Percentiles rank a stretch among this genome's conserved stretches.
Conservation (phyloP, 1,284 basidiomycete genomes). For the Peniophora sp. region DNA sequence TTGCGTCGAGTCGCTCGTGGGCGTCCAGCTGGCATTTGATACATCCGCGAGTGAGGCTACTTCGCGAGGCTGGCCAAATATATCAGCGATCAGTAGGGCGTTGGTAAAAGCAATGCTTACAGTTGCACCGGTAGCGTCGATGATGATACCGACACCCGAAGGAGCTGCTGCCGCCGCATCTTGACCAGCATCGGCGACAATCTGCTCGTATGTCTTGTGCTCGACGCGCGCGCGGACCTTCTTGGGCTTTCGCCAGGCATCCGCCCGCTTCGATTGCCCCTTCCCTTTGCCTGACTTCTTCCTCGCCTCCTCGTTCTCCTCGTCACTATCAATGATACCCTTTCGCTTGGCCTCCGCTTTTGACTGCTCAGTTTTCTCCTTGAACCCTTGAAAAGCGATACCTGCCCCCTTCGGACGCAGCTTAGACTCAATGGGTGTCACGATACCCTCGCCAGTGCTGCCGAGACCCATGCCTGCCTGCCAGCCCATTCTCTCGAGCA, state of each 20-base stretch:
- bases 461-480: slow-evolving; percentile 80
- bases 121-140: slow-evolving; percentile 90
- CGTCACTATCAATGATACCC: slow-evolving; percentile 71
- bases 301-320: slow-evolving; percentile 53
- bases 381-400: slow-evolving; percentile 82
- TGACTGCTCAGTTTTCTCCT: slow-evolving; percentile 82
- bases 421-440: slow-evolving; percentile 82
- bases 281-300: slow-evolving; percentile 33
- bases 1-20: slow-evolving; percentile 75
- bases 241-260: slow-evolving; percentile 77
- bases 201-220: slow-evolving; percentile 94
- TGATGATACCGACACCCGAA: slow-evolving; percentile 73
- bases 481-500: slow-evolving; percentile 97
- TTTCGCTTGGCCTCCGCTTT: slow-evolving; percentile 74
- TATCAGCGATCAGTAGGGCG: slow-evolving; percentile 4
- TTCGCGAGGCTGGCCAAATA: slow-evolving; percentile 58
- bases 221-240: slow-evolving; percentile 80
- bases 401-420: slow-evolving; percentile 79
- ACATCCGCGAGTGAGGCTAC: slow-evolving; percentile 78
- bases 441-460: slow-evolving; percentile 72
- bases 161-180: slow-evolving; percentile 34
- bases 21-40: slow-evolving; percentile 75
- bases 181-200: slow-evolving; percentile 76
- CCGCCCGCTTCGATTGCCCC: slow-evolving; percentile 52
- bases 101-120: slow-evolving; percentile 35